Conservation (phyloP, 2,329 filamentous ascomycete species). For the Colletotrichum spaethianum region DNA sequence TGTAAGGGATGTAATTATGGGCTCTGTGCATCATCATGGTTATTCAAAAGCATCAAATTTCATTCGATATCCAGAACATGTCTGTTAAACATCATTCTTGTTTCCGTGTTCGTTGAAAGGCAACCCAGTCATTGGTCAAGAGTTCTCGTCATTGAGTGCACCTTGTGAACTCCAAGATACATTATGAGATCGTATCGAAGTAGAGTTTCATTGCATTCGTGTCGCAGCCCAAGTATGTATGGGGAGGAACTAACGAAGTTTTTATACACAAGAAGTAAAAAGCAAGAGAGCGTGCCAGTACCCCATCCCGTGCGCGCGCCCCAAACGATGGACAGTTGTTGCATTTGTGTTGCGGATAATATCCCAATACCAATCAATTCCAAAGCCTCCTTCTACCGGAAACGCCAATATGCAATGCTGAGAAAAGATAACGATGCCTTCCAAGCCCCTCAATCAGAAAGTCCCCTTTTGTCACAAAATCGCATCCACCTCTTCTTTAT, state of each 20-base stretch:
- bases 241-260: conserved; percentile 8
- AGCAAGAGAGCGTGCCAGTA: background rate
- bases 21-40: conserved; percentile 5
- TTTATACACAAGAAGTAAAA: conserved; percentile 15
- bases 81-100: background rate
- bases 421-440: conserved; percentile 16
- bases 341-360: conserved; percentile 10
- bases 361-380: conserved; percentile 11
- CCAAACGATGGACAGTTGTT: conserved; percentile 22
- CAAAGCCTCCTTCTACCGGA: conserved; percentile 29
- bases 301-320: conserved; percentile 9
- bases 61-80: background rate
- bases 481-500: background rate
- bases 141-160: background rate
- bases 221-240: background rate
- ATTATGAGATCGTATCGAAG: background rate
- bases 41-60: conserved; percentile 17
- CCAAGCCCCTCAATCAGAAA: background rate
- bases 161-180: background rate
- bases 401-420: conserved; percentile 42
- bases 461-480: background rate
- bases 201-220: conserved; percentile 5
- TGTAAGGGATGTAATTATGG: background rate
- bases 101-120: background rate
- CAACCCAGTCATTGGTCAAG: background rate